These are phyloP conservation scores for Candida tropicalis DNA, from an alignment of 1,139 yeast species.

Conservation along the genomic window DNA sequence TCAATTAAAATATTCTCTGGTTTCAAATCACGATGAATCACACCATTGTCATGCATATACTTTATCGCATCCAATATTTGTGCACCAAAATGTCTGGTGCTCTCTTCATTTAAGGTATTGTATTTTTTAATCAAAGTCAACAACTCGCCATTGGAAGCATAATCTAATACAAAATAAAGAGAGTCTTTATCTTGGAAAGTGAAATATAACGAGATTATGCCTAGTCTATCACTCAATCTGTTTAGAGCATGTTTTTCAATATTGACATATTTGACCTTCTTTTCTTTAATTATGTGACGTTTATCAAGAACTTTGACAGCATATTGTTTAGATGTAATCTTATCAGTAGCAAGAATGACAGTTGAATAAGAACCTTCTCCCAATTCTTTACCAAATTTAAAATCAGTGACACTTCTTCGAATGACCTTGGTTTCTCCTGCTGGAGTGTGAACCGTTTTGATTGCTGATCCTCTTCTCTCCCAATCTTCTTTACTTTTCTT, in stretches of 20 bases:
- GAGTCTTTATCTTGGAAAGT: conserved; percentile 93
- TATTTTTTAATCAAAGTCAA: conserved; percentile 74
- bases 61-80: conserved; percentile 66
- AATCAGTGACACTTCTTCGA: conserved; percentile 77
- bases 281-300: conserved; percentile 91
- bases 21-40: conserved; percentile 78
- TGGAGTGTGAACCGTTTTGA: conserved; percentile 22
- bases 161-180: conserved; percentile 88
- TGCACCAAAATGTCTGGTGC: conserved; percentile 71
- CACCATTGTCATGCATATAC: conserved; percentile 74
- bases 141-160: conserved; percentile 91
- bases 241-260: conserved; percentile 93
- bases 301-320: conserved; percentile 94
- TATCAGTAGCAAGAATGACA: conserved; percentile 83
- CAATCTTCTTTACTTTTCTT: conserved; percentile 27
- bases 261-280: conserved; percentile 92
- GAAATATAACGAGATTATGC: conserved; percentile 83
- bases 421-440: conserved; percentile 26
- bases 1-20: conserved; percentile 76
- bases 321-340: conserved; percentile 68
- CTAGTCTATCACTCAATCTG: conserved; percentile 68
- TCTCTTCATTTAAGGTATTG: conserved; percentile 76
- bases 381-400: conserved; percentile 79
- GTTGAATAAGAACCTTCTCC: conserved; percentile 98
- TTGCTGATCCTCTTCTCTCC: conserved; percentile 45